phyloP scores from a whole-genome alignment of 306 rosid genomes.

The Hippophae gyantsensis region DNA sequence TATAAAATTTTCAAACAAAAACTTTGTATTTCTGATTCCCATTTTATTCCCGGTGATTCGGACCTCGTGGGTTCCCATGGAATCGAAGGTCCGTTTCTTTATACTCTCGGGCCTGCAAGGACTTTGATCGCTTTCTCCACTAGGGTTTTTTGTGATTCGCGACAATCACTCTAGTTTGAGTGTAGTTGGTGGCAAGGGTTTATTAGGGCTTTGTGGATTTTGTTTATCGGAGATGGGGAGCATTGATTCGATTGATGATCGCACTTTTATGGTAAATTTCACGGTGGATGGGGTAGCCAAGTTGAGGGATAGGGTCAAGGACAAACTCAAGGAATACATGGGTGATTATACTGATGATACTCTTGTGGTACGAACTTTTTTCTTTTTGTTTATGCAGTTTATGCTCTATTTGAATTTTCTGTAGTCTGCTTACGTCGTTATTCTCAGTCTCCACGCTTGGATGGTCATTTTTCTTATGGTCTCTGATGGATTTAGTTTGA shows the following conservation, averaged over 20 bases:
- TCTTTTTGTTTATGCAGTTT: neutral
- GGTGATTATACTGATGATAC: slow-evolving; percentile 93
- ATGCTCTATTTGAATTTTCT: too few relatives aligned
- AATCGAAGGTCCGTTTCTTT: neutral
- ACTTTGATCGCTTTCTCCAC: neutral
- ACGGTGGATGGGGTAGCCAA: slow-evolving; percentile 43
- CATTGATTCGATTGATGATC: slow-evolving; percentile 57
- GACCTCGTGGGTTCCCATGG: too few relatives aligned
- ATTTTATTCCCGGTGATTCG: too few relatives aligned
- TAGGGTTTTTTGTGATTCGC: neutral
- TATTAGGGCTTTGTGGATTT: slow-evolving; percentile 39
- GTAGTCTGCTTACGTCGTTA: too few relatives aligned
- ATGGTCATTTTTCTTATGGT: too few relatives aligned
- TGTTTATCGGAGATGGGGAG: slow-evolving; percentile 51
- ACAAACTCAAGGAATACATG: slow-evolving; percentile 87
- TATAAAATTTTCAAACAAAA: too few relatives aligned
- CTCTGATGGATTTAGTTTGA: too few relatives aligned
- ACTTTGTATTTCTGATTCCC: too few relatives aligned
- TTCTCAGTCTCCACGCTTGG: too few relatives aligned
- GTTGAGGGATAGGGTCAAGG: slow-evolving; percentile 54
- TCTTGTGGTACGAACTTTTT: slow-evolving; percentile 66
- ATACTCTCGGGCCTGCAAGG: neutral
- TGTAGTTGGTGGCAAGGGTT: neutral
- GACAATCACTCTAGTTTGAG: too few relatives aligned
- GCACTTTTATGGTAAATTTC: slow-evolving; percentile 51